Percentiles rank a stretch among this genome's conserved stretches.
Conservation (phyloP, 2,329 filamentous ascomycete genomes). For the Nannizzia gypsea region DNA sequence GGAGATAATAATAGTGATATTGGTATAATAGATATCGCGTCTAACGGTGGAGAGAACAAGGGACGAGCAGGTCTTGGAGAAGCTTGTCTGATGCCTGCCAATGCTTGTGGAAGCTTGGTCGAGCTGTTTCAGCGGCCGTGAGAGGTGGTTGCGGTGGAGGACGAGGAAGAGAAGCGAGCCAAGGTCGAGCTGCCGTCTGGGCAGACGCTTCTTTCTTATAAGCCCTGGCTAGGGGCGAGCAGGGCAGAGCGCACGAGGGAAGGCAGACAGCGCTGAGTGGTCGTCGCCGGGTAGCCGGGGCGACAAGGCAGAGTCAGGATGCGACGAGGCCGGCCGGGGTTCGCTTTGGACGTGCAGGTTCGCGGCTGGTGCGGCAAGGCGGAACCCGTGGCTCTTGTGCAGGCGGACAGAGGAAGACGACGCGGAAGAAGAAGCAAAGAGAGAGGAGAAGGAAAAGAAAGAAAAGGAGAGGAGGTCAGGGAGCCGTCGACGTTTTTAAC, state of each 20-base stretch:
- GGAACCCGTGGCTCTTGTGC: not conserved
- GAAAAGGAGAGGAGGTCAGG: not conserved
- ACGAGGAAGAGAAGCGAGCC: not conserved
- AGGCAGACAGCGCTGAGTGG: not conserved
- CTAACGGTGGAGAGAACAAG: not conserved
- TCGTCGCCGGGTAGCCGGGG: not conserved
- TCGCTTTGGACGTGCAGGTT: not conserved
- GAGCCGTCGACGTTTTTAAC: not conserved
- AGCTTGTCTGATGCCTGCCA: not conserved
- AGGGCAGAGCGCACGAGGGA: not conserved
- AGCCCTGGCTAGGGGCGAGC: not conserved
- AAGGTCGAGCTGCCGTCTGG: not conserved
- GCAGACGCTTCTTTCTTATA: constrained; percentile 3
- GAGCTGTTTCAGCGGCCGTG: not conserved
- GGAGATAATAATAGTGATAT: not conserved
- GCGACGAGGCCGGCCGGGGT: not conserved
- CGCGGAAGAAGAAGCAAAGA: not conserved
- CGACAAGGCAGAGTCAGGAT: not conserved
- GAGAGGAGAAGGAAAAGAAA: not conserved
- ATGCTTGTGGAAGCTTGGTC: not conserved
- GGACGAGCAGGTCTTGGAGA: not conserved
- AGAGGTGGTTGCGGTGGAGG: not conserved
- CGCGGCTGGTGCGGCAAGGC: not conserved
- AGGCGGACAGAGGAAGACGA: not conserved
- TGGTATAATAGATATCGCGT: not conserved